Evolutionary conservation across 352 stramenopile species (phyloP).

Genomic region (Pythium myriotylum): DNA sequence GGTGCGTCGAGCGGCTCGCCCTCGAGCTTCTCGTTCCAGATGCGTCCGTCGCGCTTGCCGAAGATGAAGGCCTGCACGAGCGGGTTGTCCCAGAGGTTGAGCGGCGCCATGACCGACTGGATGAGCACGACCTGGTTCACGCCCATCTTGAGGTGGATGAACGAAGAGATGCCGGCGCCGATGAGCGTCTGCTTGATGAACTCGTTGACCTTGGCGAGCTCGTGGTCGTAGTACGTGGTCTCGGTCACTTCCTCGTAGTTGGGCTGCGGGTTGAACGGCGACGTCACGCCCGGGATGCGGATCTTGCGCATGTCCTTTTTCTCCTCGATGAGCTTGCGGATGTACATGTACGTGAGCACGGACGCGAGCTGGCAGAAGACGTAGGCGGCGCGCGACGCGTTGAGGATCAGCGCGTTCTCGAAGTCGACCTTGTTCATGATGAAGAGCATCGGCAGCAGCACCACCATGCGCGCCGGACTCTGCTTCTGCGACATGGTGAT

Average conservation of each 20-base stretch:
- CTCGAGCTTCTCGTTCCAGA: constrained; percentile 83
- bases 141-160: constrained; percentile 87
- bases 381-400: constrained; percentile 67
- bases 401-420: constrained; percentile 68
- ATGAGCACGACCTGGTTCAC: constrained; percentile 90
- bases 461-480: constrained; percentile 77
- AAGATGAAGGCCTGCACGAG: constrained; percentile 80
- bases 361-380: constrained; percentile 60
- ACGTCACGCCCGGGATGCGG: constrained; percentile 67
- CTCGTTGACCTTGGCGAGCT: constrained; percentile 71
- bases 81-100: constrained; percentile 84
- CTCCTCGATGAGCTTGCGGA: constrained; percentile 70
- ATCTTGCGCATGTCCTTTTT: constrained; percentile 85
- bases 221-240: constrained; percentile 75
- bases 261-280: constrained; percentile 76
- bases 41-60: constrained; percentile 57
- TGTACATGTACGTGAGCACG: constrained; percentile 67
- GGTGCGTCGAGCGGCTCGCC: constrained; percentile 69
- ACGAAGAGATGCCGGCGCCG: constrained; percentile 68
- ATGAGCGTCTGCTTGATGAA: constrained; percentile 87
- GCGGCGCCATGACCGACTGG: constrained; percentile 82
- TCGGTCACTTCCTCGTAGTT: constrained; percentile 82
- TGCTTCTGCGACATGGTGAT: constrained; percentile 53
- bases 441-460: constrained; percentile 87
- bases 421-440: constrained; percentile 88